Conservation (phyloP, 345 rosid genomes). For the Acer negundo region DNA sequence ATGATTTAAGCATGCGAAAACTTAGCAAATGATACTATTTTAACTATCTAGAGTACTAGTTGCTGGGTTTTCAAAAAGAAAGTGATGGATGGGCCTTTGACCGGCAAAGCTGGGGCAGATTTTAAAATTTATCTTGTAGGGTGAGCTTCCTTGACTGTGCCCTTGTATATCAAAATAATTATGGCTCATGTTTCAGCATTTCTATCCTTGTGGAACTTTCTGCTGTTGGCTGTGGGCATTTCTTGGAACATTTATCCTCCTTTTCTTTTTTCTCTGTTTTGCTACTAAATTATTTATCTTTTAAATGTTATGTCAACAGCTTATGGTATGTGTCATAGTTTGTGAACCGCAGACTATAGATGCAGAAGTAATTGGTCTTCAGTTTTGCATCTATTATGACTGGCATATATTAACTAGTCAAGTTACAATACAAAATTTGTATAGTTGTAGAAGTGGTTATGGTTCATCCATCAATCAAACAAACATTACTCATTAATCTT, state of each 20-base stretch:
- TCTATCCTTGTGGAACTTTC: not conserved
- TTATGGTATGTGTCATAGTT: not conserved
- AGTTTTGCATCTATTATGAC: not conserved
- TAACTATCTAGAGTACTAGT: not conserved
- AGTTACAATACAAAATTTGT: no score
- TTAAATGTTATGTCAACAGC: not conserved
- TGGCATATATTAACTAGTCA: not conserved
- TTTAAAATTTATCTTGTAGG: not conserved
- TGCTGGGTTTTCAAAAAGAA: not conserved
- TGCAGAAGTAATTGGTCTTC: conserved; percentile 8
- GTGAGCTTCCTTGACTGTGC: not conserved
- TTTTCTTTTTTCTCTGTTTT: not conserved
- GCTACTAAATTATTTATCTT: not conserved
- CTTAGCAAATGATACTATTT: not conserved
- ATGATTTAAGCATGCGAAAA: not conserved
- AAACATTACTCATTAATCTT: not conserved
- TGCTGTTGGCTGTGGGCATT: not conserved
- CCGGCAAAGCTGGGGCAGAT: not conserved
- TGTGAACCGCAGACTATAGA: not conserved
- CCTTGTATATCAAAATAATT: not conserved
- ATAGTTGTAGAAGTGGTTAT: no score
- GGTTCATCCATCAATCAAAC: no score
- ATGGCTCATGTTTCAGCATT: not conserved
- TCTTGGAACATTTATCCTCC: not conserved
- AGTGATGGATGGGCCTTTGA: not conserved